Evolutionary conservation across 495 filamentous ascomycete species (phyloP).

Genomic region (Penicillium robsamsonii): DNA sequence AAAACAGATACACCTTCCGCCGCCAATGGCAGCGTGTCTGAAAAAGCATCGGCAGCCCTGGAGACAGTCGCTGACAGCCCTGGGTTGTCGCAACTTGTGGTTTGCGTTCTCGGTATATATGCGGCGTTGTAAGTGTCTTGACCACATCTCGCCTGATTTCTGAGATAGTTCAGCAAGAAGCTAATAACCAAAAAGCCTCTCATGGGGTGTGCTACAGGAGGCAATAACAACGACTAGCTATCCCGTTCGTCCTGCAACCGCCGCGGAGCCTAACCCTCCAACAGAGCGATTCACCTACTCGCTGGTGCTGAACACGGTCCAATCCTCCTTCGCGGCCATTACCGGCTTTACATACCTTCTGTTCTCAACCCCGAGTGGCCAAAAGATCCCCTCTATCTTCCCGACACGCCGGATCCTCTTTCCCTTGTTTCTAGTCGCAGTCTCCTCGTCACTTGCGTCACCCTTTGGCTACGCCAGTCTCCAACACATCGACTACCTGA

Average conservation of each 20-base stretch:
- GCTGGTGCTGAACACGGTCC: slow-evolving; percentile 92
- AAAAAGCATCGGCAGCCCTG: slow-evolving; percentile 24
- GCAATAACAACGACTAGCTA: slow-evolving; percentile 95
- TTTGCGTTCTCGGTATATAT: slow-evolving; percentile 93
- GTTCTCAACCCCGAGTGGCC: slow-evolving; percentile 57
- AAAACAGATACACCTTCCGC: slow-evolving; percentile 13
- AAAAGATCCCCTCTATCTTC: slow-evolving; percentile 63
- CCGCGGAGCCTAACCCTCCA: slow-evolving; percentile 50
- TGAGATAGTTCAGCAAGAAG: not conserved
- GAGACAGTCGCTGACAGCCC: slow-evolving; percentile 41
- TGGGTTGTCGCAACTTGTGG: slow-evolving; percentile 67
- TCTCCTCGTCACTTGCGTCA: slow-evolving; percentile 82
- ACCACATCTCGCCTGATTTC: not conserved
- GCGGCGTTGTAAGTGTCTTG: slow-evolving; percentile 77
- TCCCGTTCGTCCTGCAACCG: slow-evolving; percentile 38
- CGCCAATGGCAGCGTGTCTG: slow-evolving; percentile 42
- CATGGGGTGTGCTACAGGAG: slow-evolving; percentile 96
- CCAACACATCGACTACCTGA: slow-evolving; percentile 96
- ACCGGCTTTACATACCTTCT: slow-evolving; percentile 80
- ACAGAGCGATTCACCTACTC: slow-evolving; percentile 81
- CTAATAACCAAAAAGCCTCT: slow-evolving; percentile 59
- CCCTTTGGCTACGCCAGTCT: slow-evolving; percentile 95
- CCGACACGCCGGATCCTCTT: slow-evolving; percentile 68
- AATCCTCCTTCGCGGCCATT: slow-evolving; percentile 83
- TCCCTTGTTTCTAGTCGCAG: slow-evolving; percentile 80